These are phyloP conservation scores for Malassezia caprae DNA, from an alignment of 1,284 basidiomycete genomes.

Conservation along the genomic window DNA sequence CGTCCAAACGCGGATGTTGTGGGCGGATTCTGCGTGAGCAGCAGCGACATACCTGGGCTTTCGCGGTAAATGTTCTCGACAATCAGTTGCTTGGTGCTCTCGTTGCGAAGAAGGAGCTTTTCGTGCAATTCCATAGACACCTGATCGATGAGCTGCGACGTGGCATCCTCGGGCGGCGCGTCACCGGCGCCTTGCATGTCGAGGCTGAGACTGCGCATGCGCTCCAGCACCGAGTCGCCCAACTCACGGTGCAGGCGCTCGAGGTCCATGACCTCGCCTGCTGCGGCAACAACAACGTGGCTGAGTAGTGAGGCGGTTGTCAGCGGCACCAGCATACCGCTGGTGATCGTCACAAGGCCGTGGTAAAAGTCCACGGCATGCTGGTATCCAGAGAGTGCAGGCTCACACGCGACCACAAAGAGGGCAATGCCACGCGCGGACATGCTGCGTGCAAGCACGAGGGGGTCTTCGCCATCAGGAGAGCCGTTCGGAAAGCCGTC, in stretches of 20 bases:
- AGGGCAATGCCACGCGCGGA: slow-evolving; percentile 60
- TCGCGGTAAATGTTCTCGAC: slow-evolving; percentile 76
- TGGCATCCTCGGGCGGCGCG: neutral
- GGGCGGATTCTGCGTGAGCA: slow-evolving; percentile 62
- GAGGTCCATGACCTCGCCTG: slow-evolving; percentile 93
- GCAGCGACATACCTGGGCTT: slow-evolving; percentile 23
- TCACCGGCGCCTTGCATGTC: slow-evolving; percentile 59
- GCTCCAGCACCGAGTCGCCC: slow-evolving; percentile 79
- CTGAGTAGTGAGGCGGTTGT: slow-evolving; percentile 89
- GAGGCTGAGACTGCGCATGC: slow-evolving; percentile 65
- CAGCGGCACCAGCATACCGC: slow-evolving; percentile 83
- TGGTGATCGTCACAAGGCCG: slow-evolving; percentile 41
- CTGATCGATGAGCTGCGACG: slow-evolving; percentile 62
- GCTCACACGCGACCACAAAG: slow-evolving; percentile 77
- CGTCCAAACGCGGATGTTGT: slow-evolving; percentile 81
- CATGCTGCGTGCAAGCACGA: slow-evolving; percentile 78
- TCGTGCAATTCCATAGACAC: slow-evolving; percentile 88
- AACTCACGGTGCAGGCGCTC: slow-evolving; percentile 89
- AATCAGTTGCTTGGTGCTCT: slow-evolving; percentile 89
- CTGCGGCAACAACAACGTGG: slow-evolving; percentile 94
- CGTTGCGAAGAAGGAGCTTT: slow-evolving; percentile 77
- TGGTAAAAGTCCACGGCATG: slow-evolving; percentile 77
- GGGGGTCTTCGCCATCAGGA: slow-evolving; percentile 64
- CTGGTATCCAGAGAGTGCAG: slow-evolving; percentile 68
- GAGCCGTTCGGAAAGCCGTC: slow-evolving; percentile 58